Base-by-base conservation (phyloP, 805 yeast species). In the Lipomyces chichibuensis region DNA sequence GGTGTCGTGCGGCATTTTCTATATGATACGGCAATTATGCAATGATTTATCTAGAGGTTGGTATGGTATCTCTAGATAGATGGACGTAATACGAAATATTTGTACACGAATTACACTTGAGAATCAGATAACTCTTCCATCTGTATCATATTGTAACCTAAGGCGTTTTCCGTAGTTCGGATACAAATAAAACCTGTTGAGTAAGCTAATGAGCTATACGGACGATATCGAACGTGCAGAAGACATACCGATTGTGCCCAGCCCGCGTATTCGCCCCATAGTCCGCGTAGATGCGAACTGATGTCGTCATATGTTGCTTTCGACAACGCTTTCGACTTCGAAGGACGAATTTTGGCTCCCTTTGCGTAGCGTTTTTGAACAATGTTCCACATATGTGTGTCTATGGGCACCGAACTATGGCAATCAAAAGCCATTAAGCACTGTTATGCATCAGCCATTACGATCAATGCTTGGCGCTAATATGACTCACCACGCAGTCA, bases 251-350 rank as follows among this genome's bases (percentile, higher is more conserved):
- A 89, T 74, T 94, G 99, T 0, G 98, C 98, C 99, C 99, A 95
- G 0, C 99, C 99, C 1, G 99, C 98, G 75, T 89, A 90, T 1
- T 84, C 85, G 0, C 97, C 98, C 94, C 97, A 95, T 56, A 87
- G 79, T 0, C 82, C 81, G 57, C 83, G 81, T 75, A 94, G 88
- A 75, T 83, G 85, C 8, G 75, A 74, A 56, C 92, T 82, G 6
- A 92, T 88, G 27, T 82, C 80, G 52, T 80, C 83, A 75, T 89
- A 88, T 4, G 83, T 77, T 35, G 78, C 82, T 60, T 82, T 82
- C 67, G 81, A 86, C 77, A 89, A 77, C 1, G 85, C 77, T 65
- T 82, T 84, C 23, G 74, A 70, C 32, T 75, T 74, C 29, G 79
- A 66, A 0, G 78, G 77, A 20, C 52, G 60, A 29, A 56, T 68